phyloP scores from a whole-genome alignment of 257 asterid species.

The Scutellaria baicalensis region DNA sequence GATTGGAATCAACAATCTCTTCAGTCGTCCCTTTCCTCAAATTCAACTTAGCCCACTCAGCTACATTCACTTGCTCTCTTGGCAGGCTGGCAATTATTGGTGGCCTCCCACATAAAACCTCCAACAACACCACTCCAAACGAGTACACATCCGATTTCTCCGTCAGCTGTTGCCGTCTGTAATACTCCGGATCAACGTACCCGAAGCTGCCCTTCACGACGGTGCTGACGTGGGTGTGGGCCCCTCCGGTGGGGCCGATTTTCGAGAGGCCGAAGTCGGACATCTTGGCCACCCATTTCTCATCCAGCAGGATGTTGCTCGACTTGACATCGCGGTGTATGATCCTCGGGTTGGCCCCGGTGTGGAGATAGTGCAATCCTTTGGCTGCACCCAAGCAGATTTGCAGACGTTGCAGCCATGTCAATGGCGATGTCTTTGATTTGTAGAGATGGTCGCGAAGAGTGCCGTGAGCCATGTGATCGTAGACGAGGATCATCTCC shows the following conservation, averaged over 20 bases:
- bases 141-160: constrained; percentile 70
- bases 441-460: constrained; percentile 45
- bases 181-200: constrained; percentile 66
- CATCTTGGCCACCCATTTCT: constrained; percentile 58
- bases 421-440: constrained; percentile 27
- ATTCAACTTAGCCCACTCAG: constrained; percentile 42
- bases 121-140: constrained; percentile 58
- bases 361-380: constrained; percentile 59
- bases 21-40: constrained; percentile 32
- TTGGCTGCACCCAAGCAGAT: constrained; percentile 61
- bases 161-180: constrained; percentile 43
- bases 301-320: constrained; percentile 55
- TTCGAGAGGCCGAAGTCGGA: constrained; percentile 74
- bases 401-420: constrained; percentile 51
- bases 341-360: constrained; percentile 33
- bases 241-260: constrained; percentile 38
- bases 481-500: constrained; percentile 71
- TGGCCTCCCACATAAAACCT: constrained; percentile 46
- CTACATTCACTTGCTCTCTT: constrained; percentile 40
- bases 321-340: constrained; percentile 75
- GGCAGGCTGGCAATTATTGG: constrained; percentile 23
- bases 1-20: constrained; percentile 36
- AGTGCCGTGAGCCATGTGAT: constrained; percentile 57
- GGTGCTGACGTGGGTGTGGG: constrained; percentile 51
- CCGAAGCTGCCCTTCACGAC: constrained; percentile 72